These are phyloP conservation scores for Ceratocystis variospora DNA, from an alignment of 2,329 filamentous ascomycete genomes.

Conservation along the genomic window DNA sequence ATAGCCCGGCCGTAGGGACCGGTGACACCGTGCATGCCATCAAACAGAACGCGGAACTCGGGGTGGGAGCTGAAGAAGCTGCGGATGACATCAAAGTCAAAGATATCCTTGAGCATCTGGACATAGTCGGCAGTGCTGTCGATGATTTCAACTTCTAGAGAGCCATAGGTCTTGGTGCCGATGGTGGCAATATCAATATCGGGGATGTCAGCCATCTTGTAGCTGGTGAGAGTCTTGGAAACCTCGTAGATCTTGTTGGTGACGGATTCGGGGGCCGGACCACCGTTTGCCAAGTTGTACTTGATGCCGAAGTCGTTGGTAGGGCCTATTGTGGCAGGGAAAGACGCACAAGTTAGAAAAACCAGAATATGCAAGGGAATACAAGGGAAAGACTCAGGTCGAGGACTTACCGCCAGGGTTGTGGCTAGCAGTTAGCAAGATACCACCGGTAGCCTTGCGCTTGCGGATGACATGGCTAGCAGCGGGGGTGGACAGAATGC, in stretches of 20 bases:
- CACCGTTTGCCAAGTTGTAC: constrained; percentile 95
- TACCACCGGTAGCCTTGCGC: constrained; percentile 88
- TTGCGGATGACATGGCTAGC: constrained; percentile 93
- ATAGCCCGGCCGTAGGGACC: constrained; percentile 91
- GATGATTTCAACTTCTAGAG: constrained; percentile 85
- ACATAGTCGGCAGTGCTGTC: constrained; percentile 88
- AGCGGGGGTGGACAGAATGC: constrained; percentile 91
- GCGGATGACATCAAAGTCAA: constrained; percentile 93
- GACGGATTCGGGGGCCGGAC: constrained; percentile 85
- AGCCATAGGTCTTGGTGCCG: constrained; percentile 70
- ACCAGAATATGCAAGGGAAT: background rate
- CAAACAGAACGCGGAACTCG: constrained; percentile 95
- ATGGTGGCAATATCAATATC: constrained; percentile 73
- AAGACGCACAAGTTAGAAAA: background rate
- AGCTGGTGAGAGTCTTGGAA: constrained; percentile 77
- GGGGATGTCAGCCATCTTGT: constrained; percentile 81
- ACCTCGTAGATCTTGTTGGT: constrained; percentile 96
- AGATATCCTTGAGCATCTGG: constrained; percentile 94
- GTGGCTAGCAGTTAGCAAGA: constrained; percentile 91
- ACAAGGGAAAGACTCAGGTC: background rate
- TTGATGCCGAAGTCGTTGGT: constrained; percentile 98
- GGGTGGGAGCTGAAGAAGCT: constrained; percentile 75
- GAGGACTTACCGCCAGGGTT: constrained; percentile 73
- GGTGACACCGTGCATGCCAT: constrained; percentile 86
- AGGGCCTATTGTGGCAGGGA: constrained; percentile 45